These are phyloP conservation scores for Anthracocystis walkeri DNA, from an alignment of 1,284 basidiomycete species.

Conservation along the genomic window DNA sequence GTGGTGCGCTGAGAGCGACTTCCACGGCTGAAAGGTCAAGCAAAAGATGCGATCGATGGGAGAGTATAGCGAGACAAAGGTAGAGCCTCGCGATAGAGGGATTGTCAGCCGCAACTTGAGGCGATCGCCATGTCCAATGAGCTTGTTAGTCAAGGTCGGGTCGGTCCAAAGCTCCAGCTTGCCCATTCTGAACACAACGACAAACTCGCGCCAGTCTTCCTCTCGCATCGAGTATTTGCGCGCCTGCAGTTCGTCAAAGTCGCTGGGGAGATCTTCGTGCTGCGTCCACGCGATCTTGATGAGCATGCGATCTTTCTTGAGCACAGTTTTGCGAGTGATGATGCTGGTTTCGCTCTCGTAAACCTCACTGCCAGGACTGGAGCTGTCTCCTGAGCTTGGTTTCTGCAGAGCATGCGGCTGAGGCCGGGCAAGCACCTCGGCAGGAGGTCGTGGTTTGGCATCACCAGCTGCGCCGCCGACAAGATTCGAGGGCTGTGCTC, in stretches of 20 bases:
- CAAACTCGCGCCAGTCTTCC: slow-evolving; percentile 80
- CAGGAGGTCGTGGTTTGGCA: slow-evolving; percentile 49
- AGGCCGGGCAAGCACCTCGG: slow-evolving; percentile 58
- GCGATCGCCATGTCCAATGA: slow-evolving; percentile 47
- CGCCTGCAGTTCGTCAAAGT: slow-evolving; percentile 79
- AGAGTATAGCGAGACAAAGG: slow-evolving; percentile 81
- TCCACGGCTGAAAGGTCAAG: slow-evolving; percentile 72
- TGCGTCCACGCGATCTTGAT: slow-evolving; percentile 78
- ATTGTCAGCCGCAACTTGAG: slow-evolving; percentile 78
- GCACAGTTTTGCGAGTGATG: slow-evolving; percentile 46
- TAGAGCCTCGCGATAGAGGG: slow-evolving; percentile 75
- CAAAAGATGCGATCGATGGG: slow-evolving; percentile 84
- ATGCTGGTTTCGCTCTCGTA: slow-evolving; percentile 26
- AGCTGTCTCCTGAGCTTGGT: not conserved
- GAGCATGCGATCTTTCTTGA: slow-evolving; percentile 82
- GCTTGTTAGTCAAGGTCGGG: slow-evolving; percentile 70
- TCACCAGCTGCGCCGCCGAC: slow-evolving; percentile 38
- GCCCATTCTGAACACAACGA: slow-evolving; percentile 82
- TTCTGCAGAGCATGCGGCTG: slow-evolving; percentile 26
- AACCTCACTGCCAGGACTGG: slow-evolving; percentile 8
- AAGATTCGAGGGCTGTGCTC: not conserved
- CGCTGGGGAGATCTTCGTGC: slow-evolving; percentile 72
- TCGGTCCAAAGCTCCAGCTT: slow-evolving; percentile 82
- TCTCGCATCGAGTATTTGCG: slow-evolving; percentile 73
- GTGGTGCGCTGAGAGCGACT: slow-evolving; percentile 16